Evolutionary conservation across 495 filamentous ascomycete species (phyloP), one percentile per base, ranked within the genome.

Genomic region (Monascus purpureus): DNA sequence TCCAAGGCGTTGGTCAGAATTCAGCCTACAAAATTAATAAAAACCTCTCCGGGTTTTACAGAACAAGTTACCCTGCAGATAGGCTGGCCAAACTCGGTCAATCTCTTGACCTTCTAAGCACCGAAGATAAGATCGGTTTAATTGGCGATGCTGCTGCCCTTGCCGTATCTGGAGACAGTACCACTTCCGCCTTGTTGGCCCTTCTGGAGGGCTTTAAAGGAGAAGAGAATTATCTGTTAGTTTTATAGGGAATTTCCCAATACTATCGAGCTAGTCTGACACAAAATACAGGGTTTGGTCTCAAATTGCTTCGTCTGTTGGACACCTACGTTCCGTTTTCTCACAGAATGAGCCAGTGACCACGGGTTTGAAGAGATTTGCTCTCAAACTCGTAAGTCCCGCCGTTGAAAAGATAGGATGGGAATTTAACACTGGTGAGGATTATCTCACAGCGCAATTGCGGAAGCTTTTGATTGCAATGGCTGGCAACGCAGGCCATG

Each of bases 81-180:
- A 72, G 86, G 13, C 70, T 97, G 20, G 71, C 66, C 12, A 77
- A 82, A 49, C 77, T 97, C 23, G 80, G 87, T 30, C 67, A 74
- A 28, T 73, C 77, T 28, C 72, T 78, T 24, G 63, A 77, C 35
- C 68, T 74, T 22, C 63, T 97, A 25, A 80, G 73, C 35, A 73
- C 78, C 13, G 75, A 86, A 51, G 90, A 97, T 57, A 90, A 86
- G 57, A 88, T 95, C 45, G 84, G 81, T 5, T 66, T 93, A 36
- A 73, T 93, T 38, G 84, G 80, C 30, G 90, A 93, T 53, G 85
- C 90, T n/a, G 79, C 80, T 36, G 86, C 90, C 25, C 72, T 94
- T 41, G 86, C 92, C 13, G 68, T 88, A 33, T 79, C 90, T 35
- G 90, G 90, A 8, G 68, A 88, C 45, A 75, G 80, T 32, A 79